Evolutionary conservation across 1,139 yeast genomes (phyloP).

Genomic region (Candida glucosophila): DNA sequence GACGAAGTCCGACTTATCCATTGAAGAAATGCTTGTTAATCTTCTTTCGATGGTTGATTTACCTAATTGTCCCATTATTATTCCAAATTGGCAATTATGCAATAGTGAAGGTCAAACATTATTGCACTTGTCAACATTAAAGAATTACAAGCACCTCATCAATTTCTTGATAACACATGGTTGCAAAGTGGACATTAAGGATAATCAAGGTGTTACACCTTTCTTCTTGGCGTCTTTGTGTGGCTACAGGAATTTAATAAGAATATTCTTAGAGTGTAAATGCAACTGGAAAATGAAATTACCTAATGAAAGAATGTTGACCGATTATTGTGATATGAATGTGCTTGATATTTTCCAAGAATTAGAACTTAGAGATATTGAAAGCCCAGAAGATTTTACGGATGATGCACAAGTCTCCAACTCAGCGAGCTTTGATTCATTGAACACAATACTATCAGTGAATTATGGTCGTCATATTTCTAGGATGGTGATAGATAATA

Average conservation of each 20-base stretch:
- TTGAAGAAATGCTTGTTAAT: constrained; percentile 52
- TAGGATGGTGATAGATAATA: constrained; percentile 27
- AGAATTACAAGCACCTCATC: constrained; percentile 58
- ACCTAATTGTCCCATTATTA: constrained; percentile 52
- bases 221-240: constrained; percentile 75
- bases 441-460: constrained; percentile 32
- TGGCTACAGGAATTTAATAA: constrained; percentile 60
- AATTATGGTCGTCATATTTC: constrained; percentile 35
- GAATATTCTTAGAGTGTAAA: constrained; percentile 49
- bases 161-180: constrained; percentile 67
- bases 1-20: constrained; percentile 35
- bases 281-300: constrained; percentile 56
- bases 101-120: constrained; percentile 80
- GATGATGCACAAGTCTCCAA: constrained; percentile 16
- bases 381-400: not conserved
- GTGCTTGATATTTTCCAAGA: constrained; percentile 47
- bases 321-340: constrained; percentile 53
- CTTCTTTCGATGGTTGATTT: constrained; percentile 57
- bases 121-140: constrained; percentile 73
- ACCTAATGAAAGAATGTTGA: constrained; percentile 46
- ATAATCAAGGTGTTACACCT: constrained; percentile 77
- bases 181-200: constrained; percentile 67
- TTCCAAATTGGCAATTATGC: constrained; percentile 74
- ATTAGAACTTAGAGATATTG: constrained; percentile 9
- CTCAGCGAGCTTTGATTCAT: constrained; percentile 28